Conservation (phyloP, 805 yeast species). For the Ogataea pilisensis region DNA sequence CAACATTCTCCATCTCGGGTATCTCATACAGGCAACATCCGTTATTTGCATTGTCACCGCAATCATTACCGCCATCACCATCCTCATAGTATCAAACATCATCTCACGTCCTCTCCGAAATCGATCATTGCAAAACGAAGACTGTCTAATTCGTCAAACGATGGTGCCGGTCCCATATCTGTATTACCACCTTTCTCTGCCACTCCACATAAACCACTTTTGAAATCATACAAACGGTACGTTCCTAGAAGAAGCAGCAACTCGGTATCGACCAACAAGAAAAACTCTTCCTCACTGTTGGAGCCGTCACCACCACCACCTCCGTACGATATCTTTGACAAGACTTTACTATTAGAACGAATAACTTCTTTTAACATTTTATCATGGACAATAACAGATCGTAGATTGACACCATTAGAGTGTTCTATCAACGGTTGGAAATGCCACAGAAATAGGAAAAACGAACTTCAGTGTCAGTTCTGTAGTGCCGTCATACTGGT, state of each 20-base stretch:
- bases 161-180: neutral
- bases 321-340: constrained; percentile 23
- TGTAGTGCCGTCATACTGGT: constrained; percentile 31
- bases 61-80: neutral
- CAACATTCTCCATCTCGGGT: too few species aligned
- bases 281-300: too few species aligned
- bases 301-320: neutral
- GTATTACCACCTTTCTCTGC: neutral
- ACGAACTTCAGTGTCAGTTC: constrained; percentile 31
- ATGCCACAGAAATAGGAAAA: constrained; percentile 33
- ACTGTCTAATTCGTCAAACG: constrained; percentile 18
- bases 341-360: constrained; percentile 34
- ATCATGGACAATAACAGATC: constrained; percentile 41
- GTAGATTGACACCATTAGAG: constrained; percentile 39
- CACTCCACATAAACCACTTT: neutral
- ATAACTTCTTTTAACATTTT: constrained; percentile 40
- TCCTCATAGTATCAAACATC: neutral
- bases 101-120: constrained; percentile 2
- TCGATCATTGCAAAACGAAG: constrained; percentile 12
- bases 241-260: constrained; percentile 1
- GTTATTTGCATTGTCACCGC: too few species aligned
- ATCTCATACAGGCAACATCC: too few species aligned
- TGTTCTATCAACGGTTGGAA: constrained; percentile 54
- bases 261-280: too few species aligned
- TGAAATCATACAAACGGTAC: neutral